phyloP scores from a whole-genome alignment of 2,329 filamentous ascomycete genomes.

The Botrytis sinoallii region DNA sequence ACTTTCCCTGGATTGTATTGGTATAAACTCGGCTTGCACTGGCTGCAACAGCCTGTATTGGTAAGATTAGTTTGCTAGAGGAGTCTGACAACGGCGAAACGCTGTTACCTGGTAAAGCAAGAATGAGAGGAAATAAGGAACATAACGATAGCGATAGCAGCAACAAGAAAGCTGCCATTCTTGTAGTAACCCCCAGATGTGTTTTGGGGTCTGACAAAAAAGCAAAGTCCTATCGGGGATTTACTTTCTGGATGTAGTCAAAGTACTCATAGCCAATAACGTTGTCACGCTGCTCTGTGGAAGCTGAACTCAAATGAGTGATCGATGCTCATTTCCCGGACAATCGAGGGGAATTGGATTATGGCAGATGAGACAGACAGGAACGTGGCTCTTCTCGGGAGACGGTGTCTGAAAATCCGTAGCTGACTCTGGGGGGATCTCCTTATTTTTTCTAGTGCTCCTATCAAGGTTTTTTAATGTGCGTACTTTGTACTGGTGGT shows the following conservation, averaged over 20 bases:
- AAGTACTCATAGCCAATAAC: constrained; percentile 17
- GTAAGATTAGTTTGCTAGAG: constrained; percentile 11
- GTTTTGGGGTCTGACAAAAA: constrained; percentile 6
- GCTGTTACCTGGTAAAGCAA: constrained; percentile 15
- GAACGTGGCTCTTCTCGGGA: constrained; percentile 13
- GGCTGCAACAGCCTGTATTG: constrained; percentile 24
- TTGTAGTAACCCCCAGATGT: constrained; percentile 1
- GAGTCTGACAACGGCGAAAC: not conserved
- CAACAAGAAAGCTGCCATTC: constrained; percentile 10
- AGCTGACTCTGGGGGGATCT: not conserved
- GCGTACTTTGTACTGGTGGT: not conserved
- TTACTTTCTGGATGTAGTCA: constrained; percentile 7
- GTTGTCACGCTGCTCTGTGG: constrained; percentile 12
- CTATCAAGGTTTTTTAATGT: not conserved
- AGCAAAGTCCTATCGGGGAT: constrained; percentile 11
- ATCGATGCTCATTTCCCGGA: not conserved
- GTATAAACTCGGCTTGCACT: constrained; percentile 25
- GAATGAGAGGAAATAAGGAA: constrained; percentile 1
- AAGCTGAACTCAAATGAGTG: not conserved
- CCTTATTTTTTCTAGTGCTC: not conserved
- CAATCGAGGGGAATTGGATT: not conserved
- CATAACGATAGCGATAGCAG: constrained; percentile 2
- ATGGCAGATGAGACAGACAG: constrained; percentile 9
- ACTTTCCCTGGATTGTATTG: constrained; percentile 23
- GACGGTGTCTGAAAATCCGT: not conserved